These are phyloP conservation scores for Nicotiana knightiana DNA, from an alignment of 257 asterid species.

Conservation along the genomic window DNA sequence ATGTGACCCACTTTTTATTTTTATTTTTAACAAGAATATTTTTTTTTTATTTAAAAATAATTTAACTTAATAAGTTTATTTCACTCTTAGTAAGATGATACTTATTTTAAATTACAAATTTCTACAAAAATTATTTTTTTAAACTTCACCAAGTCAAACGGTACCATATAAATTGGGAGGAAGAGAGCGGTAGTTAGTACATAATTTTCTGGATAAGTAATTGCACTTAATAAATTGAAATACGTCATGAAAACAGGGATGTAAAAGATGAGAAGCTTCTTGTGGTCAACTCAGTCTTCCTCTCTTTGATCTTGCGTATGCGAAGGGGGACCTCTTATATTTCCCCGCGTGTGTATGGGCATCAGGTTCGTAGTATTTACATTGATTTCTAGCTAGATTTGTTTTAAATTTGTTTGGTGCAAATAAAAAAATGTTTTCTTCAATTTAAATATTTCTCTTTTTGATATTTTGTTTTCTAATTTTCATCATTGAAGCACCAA, in stretches of 20 bases:
- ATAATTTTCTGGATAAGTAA: no score
- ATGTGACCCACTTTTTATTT: no score
- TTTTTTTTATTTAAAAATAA: no score
- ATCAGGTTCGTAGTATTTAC: not conserved
- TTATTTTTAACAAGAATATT: no score
- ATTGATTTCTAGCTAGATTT: not conserved
- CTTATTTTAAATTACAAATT: no score
- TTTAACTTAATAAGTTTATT: no score
- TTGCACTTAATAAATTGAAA: not conserved
- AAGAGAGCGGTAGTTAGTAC: no score
- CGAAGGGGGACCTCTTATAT: not conserved
- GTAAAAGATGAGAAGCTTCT: not conserved
- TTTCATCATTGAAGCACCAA: not conserved
- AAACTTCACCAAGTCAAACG: no score
- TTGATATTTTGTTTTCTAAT: not conserved
- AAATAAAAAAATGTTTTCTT: not conserved
- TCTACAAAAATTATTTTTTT: no score
- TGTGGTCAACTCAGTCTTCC: not conserved
- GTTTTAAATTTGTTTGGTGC: not conserved
- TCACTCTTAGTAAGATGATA: no score
- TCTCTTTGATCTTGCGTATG: not conserved
- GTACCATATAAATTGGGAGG: no score
- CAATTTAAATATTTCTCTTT: not conserved
- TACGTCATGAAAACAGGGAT: not conserved
- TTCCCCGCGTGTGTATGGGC: conserved; percentile 3